Conservation (phyloP, 2,329 filamentous ascomycete genomes). For the Pseudogymnoascus sp. region DNA sequence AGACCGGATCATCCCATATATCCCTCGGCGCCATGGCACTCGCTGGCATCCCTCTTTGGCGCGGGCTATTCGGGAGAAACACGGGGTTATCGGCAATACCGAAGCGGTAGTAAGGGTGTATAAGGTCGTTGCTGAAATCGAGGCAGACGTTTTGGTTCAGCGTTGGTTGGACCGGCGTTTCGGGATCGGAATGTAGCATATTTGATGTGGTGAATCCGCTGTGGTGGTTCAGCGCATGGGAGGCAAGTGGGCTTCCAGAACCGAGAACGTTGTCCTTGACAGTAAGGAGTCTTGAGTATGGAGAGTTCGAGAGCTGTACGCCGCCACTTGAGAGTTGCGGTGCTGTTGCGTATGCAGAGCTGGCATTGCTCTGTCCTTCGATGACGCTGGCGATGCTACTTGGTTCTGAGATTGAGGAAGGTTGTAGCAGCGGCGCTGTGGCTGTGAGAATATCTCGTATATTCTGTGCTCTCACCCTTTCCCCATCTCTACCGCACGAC, state of each 20-base stretch:
- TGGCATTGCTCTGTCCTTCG: background rate
- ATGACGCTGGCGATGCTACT: background rate
- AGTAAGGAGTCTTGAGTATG: background rate
- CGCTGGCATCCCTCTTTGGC: background rate
- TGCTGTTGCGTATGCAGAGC: background rate
- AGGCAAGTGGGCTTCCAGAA: background rate
- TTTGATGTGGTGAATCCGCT: background rate
- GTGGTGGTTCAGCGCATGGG: background rate
- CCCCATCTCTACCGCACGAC: background rate
- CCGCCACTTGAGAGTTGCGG: background rate
- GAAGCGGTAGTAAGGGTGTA: constrained; percentile 1
- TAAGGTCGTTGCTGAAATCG: background rate
- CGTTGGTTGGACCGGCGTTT: background rate
- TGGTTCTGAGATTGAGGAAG: background rate
- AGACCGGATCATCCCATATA: constrained; percentile 5
- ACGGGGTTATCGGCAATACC: background rate
- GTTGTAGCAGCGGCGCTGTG: background rate
- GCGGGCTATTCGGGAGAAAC: background rate
- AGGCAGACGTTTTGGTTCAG: background rate
- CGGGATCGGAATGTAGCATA: background rate
- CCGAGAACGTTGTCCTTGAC: background rate
- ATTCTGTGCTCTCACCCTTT: background rate
- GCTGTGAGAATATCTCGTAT: background rate
- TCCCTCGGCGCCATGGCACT: background rate
- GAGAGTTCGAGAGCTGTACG: background rate